A percentile compares a stretch with the other conserved stretches of the same genome.
Conservation (phyloP, 2,329 filamentous ascomycete genomes). For the Xylariaceae sp. region DNA sequence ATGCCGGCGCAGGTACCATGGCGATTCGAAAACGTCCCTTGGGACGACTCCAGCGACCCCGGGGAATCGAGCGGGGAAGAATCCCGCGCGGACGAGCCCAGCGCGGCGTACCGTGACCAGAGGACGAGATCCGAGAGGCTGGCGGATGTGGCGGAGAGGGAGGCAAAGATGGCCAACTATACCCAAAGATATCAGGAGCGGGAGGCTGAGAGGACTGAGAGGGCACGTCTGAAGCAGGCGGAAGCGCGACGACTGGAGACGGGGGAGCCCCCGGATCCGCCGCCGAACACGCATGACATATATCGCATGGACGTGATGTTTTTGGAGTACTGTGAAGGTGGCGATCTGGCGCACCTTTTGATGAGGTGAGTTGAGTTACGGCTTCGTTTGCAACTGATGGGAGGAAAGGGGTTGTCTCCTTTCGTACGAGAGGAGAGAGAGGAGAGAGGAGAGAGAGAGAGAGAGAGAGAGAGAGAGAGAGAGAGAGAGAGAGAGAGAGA, state of each 20-base stretch:
- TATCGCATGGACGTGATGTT: conserved; percentile 15
- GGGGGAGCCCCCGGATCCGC: background rate
- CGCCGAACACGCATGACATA: background rate
- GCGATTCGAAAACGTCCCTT: background rate
- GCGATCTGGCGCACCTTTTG: conserved; percentile 16
- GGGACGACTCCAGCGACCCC: conserved; percentile 13
- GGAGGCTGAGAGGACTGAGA: no score
- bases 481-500: no score
- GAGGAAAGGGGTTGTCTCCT: background rate
- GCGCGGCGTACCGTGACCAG: background rate
- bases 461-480: no score
- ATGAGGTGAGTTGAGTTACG: conserved; percentile 1
- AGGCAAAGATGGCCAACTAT: background rate
- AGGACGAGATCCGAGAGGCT: background rate
- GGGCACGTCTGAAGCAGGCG: background rate
- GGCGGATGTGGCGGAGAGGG: background rate
- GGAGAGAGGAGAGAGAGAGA: no score
- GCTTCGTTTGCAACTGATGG: background rate
- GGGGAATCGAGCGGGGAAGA: conserved; percentile 15
- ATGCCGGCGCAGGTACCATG: background rate
- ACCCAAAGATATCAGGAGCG: background rate
- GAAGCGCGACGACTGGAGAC: background rate
- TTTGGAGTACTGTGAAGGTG: conserved; percentile 16
- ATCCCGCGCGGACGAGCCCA: conserved; percentile 6
- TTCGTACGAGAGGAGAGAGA: no score